Evolutionary conservation across 768 basidiomycete genomes (phyloP), one percentile per base, ranked within the genome.

Genomic region (Suillus lakei): DNA sequence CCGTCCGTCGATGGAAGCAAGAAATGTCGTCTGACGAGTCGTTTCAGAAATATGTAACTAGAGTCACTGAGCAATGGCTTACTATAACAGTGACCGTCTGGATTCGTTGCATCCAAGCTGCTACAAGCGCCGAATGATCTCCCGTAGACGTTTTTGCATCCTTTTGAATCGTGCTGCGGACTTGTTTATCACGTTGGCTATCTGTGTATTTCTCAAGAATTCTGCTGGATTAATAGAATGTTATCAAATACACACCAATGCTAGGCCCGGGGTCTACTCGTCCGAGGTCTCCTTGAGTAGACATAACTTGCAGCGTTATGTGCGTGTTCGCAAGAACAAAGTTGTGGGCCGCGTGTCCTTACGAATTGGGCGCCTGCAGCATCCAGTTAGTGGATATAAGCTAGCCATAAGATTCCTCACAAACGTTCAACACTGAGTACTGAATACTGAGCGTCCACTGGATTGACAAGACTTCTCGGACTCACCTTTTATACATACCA

Each of bases 241-340:
- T 15, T 13, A 15, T 50, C 2, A n/a, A 50, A 50, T 28, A 23
- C 26, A 28, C 16, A 50, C 48, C 48, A 5, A 50, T 28, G 28
- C 23, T 15, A 15, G 48, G 23, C 12, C 39, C 39, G 39, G 39
- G 39, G 26, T 26, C 48, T 16, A 26, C 48, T 28, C 48, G 48
- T 50, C 28, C 26, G 48, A 50, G 26, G 26, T 50, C 48, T 23
- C 12, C 46, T 50, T 28, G 48, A 50, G 13, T 13, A 28, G 48
- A 26, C 48, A 50, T 50, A 26, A 28, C 23, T 15, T 60, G 74
- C 71, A 9, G 85, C 84, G 68, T 87, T 39, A 15, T 39, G 12
- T 3, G 39, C 15, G 39, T 15, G 39, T 39, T 39, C 13, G 16
- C 39, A 15, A 13, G 39, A 39, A 39, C 39, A 39, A 39, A 39